Evolutionary conservation across 345 rosid genomes (phyloP).

Genomic region (Ceriops decandra): DNA sequence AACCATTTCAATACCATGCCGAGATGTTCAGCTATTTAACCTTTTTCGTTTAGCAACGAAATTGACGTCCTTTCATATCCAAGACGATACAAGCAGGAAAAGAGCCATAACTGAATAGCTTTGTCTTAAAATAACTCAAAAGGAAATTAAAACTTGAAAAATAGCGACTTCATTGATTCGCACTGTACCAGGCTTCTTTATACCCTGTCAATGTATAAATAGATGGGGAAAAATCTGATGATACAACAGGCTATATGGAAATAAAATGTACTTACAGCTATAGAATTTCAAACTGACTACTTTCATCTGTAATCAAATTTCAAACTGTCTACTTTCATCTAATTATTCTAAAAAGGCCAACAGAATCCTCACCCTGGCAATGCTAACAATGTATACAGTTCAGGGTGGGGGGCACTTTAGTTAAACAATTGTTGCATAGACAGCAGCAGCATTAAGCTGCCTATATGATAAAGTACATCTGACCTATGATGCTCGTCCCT

Average conservation of each 20-base stretch:
- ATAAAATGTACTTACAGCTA: conserved; percentile 20
- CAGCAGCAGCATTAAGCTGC: conserved; percentile 16
- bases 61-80: too few species aligned
- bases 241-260: conserved; percentile 8
- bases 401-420: not conserved
- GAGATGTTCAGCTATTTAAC: too few species aligned
- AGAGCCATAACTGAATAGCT: too few species aligned
- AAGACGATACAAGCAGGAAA: too few species aligned
- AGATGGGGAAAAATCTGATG: not conserved
- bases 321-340: conserved; percentile 18
- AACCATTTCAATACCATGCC: too few species aligned
- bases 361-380: conserved; percentile 11
- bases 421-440: conserved; percentile 23
- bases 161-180: too few species aligned
- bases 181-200: not conserved
- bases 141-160: too few species aligned
- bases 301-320: conserved; percentile 13
- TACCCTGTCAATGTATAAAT: not conserved
- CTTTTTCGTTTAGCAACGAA: too few species aligned
- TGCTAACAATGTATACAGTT: conserved; percentile 7
- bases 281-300: not conserved
- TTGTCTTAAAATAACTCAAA: too few species aligned
- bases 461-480: conserved; percentile 28
- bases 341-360: conserved; percentile 12
- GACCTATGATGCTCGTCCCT: conserved; percentile 33